Evolutionary conservation across 345 rosid species (phyloP).

Genomic region (Atalantia buxifolia): DNA sequence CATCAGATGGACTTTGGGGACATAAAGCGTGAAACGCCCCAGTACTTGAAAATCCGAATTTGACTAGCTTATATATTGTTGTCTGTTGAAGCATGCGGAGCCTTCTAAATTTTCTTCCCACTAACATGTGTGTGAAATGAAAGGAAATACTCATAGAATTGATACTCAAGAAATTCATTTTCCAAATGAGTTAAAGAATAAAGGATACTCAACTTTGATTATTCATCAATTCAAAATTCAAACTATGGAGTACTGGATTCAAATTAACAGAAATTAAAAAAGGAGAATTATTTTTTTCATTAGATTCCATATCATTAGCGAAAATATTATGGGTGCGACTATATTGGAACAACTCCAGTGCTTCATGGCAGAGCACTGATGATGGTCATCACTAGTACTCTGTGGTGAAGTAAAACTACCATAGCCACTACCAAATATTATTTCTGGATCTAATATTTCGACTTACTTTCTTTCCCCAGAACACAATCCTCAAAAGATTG

Average conservation of each 20-base stretch:
- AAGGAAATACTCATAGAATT: not conserved
- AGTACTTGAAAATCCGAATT: not conserved
- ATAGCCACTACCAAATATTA: too few relatives aligned
- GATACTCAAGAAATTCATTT: too few relatives aligned
- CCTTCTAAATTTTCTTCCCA: not conserved
- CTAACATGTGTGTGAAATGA: not conserved
- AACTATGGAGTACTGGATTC: not conserved
- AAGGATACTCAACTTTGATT: not conserved
- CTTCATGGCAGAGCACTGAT: too few relatives aligned
- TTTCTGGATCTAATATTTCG: not conserved
- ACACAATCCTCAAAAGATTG: not conserved
- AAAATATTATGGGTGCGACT: not conserved
- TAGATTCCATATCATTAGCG: not conserved
- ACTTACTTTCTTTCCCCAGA: not conserved
- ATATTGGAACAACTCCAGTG: too few relatives aligned
- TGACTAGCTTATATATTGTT: not conserved
- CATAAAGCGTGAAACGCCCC: not conserved
- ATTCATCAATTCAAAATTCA: not conserved
- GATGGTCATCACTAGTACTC: too few relatives aligned
- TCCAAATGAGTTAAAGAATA: not conserved
- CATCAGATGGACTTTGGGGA: not conserved
- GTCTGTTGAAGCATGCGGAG: not conserved
- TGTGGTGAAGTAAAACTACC: too few relatives aligned
- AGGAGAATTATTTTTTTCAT: not conserved
- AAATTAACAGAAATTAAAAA: not conserved